Percentiles rank a stretch among this genome's conserved stretches.
Evolutionary conservation across 345 rosid genomes (phyloP).

Genomic region (Citrus maxima): DNA sequence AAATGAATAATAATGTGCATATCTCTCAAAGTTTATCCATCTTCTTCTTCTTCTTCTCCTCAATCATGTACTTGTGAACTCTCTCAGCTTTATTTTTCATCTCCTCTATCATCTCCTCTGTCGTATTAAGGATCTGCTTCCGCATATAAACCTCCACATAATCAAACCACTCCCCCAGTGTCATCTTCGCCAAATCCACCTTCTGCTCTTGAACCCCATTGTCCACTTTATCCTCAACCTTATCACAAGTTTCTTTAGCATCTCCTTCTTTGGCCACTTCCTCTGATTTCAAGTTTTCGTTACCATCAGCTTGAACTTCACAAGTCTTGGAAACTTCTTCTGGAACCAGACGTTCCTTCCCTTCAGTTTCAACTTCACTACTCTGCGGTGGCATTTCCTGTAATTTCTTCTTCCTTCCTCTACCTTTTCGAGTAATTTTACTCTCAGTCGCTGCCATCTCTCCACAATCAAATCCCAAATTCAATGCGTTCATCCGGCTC

Average conservation of each 20-base stretch:
- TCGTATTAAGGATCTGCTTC: constrained; percentile 46
- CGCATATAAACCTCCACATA: constrained; percentile 47
- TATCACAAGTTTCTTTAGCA: constrained; percentile 5
- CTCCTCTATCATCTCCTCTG: constrained; percentile 57
- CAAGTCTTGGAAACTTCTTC: background rate
- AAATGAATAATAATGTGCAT: background rate
- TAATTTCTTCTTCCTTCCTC: background rate
- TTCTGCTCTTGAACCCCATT: constrained; percentile 11
- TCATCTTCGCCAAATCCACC: constrained; percentile 46
- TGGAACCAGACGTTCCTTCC: background rate
- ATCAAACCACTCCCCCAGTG: constrained; percentile 64
- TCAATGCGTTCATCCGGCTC: background rate
- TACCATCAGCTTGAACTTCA: background rate
- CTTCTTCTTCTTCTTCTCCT: constrained; percentile 38
- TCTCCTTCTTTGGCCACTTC: background rate
- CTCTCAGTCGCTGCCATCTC: background rate
- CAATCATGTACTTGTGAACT: constrained; percentile 40
- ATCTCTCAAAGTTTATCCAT: constrained; percentile 6
- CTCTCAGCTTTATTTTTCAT: constrained; percentile 49
- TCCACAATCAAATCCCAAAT: background rate
- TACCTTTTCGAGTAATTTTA: background rate
- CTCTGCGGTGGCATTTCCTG: background rate
- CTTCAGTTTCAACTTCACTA: background rate
- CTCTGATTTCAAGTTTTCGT: background rate
- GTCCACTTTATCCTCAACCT: background rate